A percentile compares a stretch with the other conserved stretches of the same genome.
phyloP scores from a whole-genome alignment of 805 yeast genomes.

The Lipomyces starkeyi region DNA sequence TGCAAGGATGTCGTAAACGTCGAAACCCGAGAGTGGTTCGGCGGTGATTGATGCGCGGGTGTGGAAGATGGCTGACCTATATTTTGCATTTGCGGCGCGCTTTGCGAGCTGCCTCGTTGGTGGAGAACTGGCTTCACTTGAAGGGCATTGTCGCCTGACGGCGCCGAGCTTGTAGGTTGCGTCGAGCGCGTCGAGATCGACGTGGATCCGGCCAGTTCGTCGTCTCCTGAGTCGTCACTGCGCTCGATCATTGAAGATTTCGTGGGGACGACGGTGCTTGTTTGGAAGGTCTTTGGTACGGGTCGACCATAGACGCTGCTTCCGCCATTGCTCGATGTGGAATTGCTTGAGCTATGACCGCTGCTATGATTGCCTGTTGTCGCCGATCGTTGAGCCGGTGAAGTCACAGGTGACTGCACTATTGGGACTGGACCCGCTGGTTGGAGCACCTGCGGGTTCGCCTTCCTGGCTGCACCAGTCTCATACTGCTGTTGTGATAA shows the following conservation, averaged over 20 bases:
- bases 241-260: slow-evolving; percentile 89
- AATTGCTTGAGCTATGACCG: slow-evolving; percentile 1
- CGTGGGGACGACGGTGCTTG: slow-evolving; percentile 71
- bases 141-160: background rate
- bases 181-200: background rate
- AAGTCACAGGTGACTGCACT: background rate
- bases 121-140: background rate
- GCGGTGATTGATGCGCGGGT: background rate
- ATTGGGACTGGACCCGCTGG: background rate
- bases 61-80: background rate
- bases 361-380: background rate
- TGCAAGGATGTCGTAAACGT: background rate
- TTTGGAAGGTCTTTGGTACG: slow-evolving; percentile 24
- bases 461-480: background rate
- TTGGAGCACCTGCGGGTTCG: background rate
- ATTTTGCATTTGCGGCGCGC: background rate
- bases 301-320: slow-evolving; percentile 9
- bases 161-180: background rate
- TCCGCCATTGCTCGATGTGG: background rate
- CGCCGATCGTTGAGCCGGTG: background rate
- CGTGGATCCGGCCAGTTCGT: slow-evolving; percentile 38
- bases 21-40: background rate
- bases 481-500: slow-evolving; percentile 47
- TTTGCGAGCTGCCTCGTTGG: background rate
- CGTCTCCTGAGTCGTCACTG: slow-evolving; percentile 76